A percentile compares a stretch with the other conserved stretches of the same genome.
Evolutionary conservation across 176 grass and related monocot species (phyloP).

Genomic region (Triticum timopheevii): DNA sequence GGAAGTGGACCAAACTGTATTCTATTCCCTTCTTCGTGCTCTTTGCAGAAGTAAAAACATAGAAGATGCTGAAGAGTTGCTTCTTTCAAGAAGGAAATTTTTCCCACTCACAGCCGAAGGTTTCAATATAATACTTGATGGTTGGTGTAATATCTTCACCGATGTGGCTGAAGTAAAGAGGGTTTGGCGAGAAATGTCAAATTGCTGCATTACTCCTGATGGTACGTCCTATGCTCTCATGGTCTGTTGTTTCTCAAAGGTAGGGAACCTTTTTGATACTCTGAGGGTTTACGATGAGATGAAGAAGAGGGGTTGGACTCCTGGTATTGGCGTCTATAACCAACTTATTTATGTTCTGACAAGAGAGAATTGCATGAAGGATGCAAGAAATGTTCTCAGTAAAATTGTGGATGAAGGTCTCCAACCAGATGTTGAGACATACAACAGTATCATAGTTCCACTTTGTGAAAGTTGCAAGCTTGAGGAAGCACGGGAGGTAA

Average conservation of each 20-base stretch:
- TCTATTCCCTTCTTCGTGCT: slow-evolving; percentile 67
- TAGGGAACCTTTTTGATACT: slow-evolving; percentile 86
- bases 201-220: slow-evolving; percentile 76
- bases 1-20: slow-evolving; percentile 57
- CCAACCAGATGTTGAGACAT: slow-evolving; percentile 70
- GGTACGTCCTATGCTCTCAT: slow-evolving; percentile 73
- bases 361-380: slow-evolving; percentile 88
- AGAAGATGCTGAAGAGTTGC: slow-evolving; percentile 87
- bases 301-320: slow-evolving; percentile 79
- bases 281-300: slow-evolving; percentile 92
- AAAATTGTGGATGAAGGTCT: slow-evolving; percentile 65
- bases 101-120: slow-evolving; percentile 70
- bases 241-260: slow-evolving; percentile 90
- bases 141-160: slow-evolving; percentile 82
- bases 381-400: slow-evolving; percentile 77
- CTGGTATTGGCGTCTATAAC: slow-evolving; percentile 71
- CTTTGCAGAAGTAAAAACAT: slow-evolving; percentile 91
- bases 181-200: slow-evolving; percentile 94
- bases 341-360: slow-evolving; percentile 83
- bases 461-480: slow-evolving; percentile 70
- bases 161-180: slow-evolving; percentile 90
- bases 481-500: slow-evolving; percentile 60
- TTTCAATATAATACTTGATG: slow-evolving; percentile 85
- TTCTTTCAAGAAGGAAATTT: slow-evolving; percentile 67
- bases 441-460: slow-evolving; percentile 77